Percentiles rank a stretch among this genome's conserved stretches.
Conservation (phyloP, 306 rosid genomes). For the Cicer chorassanicum region DNA sequence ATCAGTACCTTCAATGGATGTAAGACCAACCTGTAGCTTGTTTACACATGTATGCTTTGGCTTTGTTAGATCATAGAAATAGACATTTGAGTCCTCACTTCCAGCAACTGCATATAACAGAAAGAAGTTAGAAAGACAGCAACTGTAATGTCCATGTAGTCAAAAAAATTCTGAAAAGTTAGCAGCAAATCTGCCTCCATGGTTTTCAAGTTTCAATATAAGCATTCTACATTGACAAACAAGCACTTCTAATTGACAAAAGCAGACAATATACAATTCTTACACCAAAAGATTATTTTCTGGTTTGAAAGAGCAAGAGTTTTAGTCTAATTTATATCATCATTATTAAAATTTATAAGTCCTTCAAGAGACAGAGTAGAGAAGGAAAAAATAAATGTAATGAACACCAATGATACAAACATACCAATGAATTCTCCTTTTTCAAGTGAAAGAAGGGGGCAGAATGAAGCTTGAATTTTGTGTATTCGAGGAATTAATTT, state of each 20-base stretch:
- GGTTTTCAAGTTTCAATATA: not conserved
- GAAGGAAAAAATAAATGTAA: not conserved
- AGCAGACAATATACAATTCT: not conserved
- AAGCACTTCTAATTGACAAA: not conserved
- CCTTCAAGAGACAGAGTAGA: constrained; percentile 9
- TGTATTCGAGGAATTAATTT: constrained; percentile 83
- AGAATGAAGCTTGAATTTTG: constrained; percentile 89
- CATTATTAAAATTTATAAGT: constrained; percentile 30
- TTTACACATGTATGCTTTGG: constrained; percentile 93
- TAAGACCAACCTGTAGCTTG: constrained; percentile 83
- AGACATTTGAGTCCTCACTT: constrained; percentile 97
- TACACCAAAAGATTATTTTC: constrained; percentile 8
- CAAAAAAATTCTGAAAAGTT: constrained; percentile 23
- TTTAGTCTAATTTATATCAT: constrained; percentile 25
- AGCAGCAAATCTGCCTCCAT: not conserved
- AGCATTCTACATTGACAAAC: constrained; percentile 13
- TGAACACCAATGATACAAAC: constrained; percentile 7
- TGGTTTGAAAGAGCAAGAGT: constrained; percentile 1
- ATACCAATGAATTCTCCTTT: constrained; percentile 94
- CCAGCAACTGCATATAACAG: constrained; percentile 72
- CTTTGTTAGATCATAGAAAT: constrained; percentile 92
- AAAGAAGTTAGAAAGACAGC: constrained; percentile 47
- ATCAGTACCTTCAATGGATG: constrained; percentile 1
- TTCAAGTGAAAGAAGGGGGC: constrained; percentile 95
- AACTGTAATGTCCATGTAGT: not conserved